phyloP scores from a whole-genome alignment of 2,329 filamentous ascomycete genomes.

The Zasmidium cellare region DNA sequence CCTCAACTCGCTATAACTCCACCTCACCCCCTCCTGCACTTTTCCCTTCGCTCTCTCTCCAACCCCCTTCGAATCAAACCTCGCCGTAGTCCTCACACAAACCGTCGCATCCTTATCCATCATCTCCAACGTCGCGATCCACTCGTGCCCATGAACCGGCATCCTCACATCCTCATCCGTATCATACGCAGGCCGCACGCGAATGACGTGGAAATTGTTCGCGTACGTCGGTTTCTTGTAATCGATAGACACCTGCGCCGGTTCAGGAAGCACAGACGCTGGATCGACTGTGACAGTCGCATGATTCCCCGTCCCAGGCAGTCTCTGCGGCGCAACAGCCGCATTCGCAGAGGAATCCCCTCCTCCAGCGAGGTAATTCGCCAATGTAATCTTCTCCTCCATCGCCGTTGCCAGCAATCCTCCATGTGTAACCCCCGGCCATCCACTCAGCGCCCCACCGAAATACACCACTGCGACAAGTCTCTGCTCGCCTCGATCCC shows the following conservation, averaged over 20 bases:
- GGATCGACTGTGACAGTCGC: slow-evolving; percentile 27
- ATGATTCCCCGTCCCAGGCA: slow-evolving; percentile 33
- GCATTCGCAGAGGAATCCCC: slow-evolving; percentile 13
- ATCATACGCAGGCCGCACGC: slow-evolving; percentile 41
- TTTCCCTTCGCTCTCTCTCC: slow-evolving; percentile 22
- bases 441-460: slow-evolving; percentile 65
- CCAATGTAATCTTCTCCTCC: slow-evolving; percentile 68
- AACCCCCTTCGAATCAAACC: slow-evolving; percentile 25
- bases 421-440: slow-evolving; percentile 72
- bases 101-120: slow-evolving; percentile 55
- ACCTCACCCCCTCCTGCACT: slow-evolving; percentile 21
- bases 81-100: slow-evolving; percentile 55
- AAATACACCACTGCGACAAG: slow-evolving; percentile 67
- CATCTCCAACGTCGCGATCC: slow-evolving; percentile 55
- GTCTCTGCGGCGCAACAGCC: slow-evolving; percentile 31
- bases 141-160: slow-evolving; percentile 42
- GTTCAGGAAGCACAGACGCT: slow-evolving; percentile 27
- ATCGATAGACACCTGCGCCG: slow-evolving; percentile 49
- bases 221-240: slow-evolving; percentile 64
- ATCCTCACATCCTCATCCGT: slow-evolving; percentile 24
- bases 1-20: slow-evolving; percentile 31
- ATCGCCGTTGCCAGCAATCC: slow-evolving; percentile 68
- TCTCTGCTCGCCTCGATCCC: slow-evolving; percentile 59
- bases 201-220: slow-evolving; percentile 64
- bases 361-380: slow-evolving; percentile 54